These are phyloP conservation scores for Zangia roseola DNA, from an alignment of 768 basidiomycete genomes.

Conservation along the genomic window DNA sequence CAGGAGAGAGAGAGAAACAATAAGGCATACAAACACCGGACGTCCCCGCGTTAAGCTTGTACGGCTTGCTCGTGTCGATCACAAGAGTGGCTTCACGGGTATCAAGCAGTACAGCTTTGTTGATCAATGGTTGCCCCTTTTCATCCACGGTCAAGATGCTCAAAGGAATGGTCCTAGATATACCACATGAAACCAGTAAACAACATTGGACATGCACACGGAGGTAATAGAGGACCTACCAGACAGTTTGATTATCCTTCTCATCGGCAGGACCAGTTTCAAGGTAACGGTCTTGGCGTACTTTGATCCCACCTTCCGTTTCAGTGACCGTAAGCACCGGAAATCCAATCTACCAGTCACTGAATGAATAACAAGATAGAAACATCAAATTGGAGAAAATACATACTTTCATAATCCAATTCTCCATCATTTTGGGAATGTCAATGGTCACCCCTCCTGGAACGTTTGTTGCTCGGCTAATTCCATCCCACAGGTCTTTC, in stretches of 20 bases:
- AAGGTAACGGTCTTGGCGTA: constrained; percentile 91
- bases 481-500: constrained; percentile 85
- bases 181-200: constrained; percentile 1
- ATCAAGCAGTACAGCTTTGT: constrained; percentile 63
- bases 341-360: constrained; percentile 60
- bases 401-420: constrained; percentile 81
- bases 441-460: constrained; percentile 41
- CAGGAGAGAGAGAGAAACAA: neutral
- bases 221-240: constrained; percentile 44
- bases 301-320: constrained; percentile 61
- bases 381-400: neutral
- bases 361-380: neutral
- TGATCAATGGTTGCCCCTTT: constrained; percentile 54
- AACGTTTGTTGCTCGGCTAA: constrained; percentile 65
- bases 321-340: constrained; percentile 89
- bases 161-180: constrained; percentile 61
- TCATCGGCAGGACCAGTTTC: constrained; percentile 76
- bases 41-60: constrained; percentile 90
- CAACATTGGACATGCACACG: neutral
- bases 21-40: constrained; percentile 77
- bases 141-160: constrained; percentile 62
- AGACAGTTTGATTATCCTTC: constrained; percentile 85
- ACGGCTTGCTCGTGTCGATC: constrained; percentile 73
- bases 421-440: constrained; percentile 79
- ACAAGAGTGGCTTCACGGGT: constrained; percentile 66